These are phyloP conservation scores for Fragosphaeria purpurea DNA, from an alignment of 2,329 filamentous ascomycete genomes.

Conservation along the genomic window DNA sequence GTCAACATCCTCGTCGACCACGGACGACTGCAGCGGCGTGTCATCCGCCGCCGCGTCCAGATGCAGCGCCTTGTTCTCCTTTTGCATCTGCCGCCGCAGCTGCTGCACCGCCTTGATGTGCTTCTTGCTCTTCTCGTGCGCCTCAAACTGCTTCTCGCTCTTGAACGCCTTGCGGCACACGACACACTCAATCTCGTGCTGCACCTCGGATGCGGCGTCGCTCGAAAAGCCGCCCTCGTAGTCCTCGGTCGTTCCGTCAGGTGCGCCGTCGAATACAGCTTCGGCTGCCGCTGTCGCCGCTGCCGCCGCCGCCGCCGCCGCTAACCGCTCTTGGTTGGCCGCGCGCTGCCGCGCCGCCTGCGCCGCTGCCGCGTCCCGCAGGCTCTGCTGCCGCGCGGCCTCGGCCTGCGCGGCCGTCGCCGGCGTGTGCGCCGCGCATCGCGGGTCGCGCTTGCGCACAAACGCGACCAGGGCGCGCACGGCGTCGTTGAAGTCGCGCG, in stretches of 20 bases:
- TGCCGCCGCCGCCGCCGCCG: slow-evolving; percentile 49
- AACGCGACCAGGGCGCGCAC: slow-evolving; percentile 80
- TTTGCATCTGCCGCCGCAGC: slow-evolving; percentile 70
- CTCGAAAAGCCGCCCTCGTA: slow-evolving; percentile 49
- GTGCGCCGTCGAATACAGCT: too few relatives aligned
- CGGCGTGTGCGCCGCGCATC: slow-evolving; percentile 70
- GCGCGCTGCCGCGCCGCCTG: slow-evolving; percentile 78
- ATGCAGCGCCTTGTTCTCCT: slow-evolving; percentile 58
- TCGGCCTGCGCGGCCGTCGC: slow-evolving; percentile 70
- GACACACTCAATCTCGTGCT: slow-evolving; percentile 59
- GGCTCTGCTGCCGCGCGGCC: slow-evolving; percentile 65
- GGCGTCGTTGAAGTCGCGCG: slow-evolving; percentile 84
- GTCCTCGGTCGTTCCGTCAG: slow-evolving; percentile 35
- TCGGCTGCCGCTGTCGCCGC: slow-evolving; percentile 44
- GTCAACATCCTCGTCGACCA: neutral
- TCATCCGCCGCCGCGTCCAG: slow-evolving; percentile 21
- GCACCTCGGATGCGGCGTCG: slow-evolving; percentile 42
- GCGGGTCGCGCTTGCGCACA: slow-evolving; percentile 81
- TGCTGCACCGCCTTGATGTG: slow-evolving; percentile 79
- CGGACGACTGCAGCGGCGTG: neutral
- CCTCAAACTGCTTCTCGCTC: slow-evolving; percentile 83
- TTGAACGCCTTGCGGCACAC: slow-evolving; percentile 74
- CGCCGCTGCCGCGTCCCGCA: slow-evolving; percentile 69
- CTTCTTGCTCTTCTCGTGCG: slow-evolving; percentile 95
- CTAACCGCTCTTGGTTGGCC: slow-evolving; percentile 64